These are phyloP conservation scores for Elsinoe batatas DNA, from an alignment of 2,329 filamentous ascomycete species.

Conservation along the genomic window DNA sequence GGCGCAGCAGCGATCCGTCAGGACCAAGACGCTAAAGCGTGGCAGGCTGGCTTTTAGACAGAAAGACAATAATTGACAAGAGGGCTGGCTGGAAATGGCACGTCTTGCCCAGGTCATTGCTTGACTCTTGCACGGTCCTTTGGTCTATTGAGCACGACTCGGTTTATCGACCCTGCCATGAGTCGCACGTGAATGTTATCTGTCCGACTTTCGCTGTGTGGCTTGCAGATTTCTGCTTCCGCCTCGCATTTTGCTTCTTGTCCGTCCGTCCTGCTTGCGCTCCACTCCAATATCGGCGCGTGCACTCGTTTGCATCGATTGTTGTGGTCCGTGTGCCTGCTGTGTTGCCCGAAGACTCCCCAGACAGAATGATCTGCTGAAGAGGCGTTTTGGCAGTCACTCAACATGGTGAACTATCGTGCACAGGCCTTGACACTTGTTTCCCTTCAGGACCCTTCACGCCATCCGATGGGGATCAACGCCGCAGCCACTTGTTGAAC, in stretches of 20 bases:
- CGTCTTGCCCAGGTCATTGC: neutral
- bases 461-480: slow-evolving; percentile 77
- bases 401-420: slow-evolving; percentile 3
- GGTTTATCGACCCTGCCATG: neutral
- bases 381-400: neutral
- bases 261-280: neutral
- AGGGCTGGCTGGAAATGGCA: neutral
- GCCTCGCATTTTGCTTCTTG: neutral
- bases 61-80: neutral
- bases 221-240: neutral
- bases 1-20: neutral
- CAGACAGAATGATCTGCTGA: slow-evolving; percentile 4
- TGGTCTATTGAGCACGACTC: slow-evolving; percentile 1
- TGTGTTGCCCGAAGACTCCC: slow-evolving; percentile 4
- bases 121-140: neutral
- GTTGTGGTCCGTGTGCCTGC: neutral
- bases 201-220: neutral
- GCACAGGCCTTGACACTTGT: neutral
- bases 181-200: neutral
- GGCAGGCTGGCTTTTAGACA: neutral
- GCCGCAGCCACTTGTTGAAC: slow-evolving; percentile 78
- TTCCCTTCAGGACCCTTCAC: slow-evolving; percentile 36
- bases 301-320: neutral
- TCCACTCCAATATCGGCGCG: neutral
- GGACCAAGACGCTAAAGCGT: neutral